Evolutionary conservation across 129 eudicot species (phyloP).

Genomic region (Helichrysum umbraculigerum): DNA sequence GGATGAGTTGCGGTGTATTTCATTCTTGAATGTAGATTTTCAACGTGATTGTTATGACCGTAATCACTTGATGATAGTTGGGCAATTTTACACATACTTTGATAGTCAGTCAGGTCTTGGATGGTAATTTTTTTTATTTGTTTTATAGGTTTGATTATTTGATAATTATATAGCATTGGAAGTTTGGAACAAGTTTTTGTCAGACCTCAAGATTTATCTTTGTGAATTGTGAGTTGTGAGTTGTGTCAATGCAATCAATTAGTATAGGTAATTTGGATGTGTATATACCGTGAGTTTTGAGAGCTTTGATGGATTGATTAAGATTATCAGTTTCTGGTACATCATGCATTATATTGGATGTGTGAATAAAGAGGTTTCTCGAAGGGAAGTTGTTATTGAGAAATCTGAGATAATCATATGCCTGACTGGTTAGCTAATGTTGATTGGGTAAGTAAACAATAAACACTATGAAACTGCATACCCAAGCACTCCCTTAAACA

Average conservation of each 20-base stretch:
- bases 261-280: background rate
- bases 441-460: background rate
- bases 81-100: too few relatives aligned
- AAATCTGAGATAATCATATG: background rate
- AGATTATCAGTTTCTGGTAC: background rate
- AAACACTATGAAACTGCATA: background rate
- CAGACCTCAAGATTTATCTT: too few relatives aligned
- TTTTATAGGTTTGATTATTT: too few relatives aligned
- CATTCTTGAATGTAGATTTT: background rate
- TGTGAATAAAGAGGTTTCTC: background rate
- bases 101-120: too few relatives aligned
- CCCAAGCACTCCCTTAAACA: background rate
- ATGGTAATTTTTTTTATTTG: too few relatives aligned
- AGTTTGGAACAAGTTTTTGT: background rate
- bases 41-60: background rate
- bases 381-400: background rate
- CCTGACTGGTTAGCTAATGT: background rate
- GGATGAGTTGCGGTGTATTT: background rate
- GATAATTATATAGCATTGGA: background rate
- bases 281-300: background rate
- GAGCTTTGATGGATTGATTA: background rate
- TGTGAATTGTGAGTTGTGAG: too few relatives aligned
- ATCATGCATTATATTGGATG: background rate
- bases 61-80: too few relatives aligned
- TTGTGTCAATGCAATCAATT: too few relatives aligned